A percentile compares a stretch with the other conserved stretches of the same genome.
Evolutionary conservation across 306 rosid genomes (phyloP).

Genomic region (Cajanus cajan): DNA sequence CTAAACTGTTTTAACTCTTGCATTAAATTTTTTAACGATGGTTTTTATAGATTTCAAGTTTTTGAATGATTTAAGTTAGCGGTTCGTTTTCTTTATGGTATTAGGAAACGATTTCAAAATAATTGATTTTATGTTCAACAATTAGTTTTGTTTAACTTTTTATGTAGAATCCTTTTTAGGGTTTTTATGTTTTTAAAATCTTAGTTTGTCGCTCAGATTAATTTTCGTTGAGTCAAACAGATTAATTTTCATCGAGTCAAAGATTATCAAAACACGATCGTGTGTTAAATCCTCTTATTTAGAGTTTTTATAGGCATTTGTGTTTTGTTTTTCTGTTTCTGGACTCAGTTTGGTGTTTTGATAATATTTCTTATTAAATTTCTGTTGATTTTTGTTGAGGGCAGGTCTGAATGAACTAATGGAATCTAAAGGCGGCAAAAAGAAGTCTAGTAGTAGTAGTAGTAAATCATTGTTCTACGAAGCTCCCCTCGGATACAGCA

Average conservation of each 20-base stretch:
- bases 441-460: constrained; percentile 66
- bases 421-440: constrained; percentile 84
- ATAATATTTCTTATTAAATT: background rate
- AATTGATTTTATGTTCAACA: too few species aligned
- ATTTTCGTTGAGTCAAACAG: too few species aligned
- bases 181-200: too few species aligned
- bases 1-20: background rate
- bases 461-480: constrained; percentile 67
- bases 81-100: background rate
- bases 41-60: background rate
- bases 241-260: too few species aligned
- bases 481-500: constrained; percentile 92
- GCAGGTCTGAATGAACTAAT: constrained; percentile 63
- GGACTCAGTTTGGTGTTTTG: background rate
- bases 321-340: background rate
- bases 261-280: too few species aligned
- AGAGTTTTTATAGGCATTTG: background rate
- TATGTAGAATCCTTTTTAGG: too few species aligned
- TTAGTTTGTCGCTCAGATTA: too few species aligned
- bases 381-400: background rate
- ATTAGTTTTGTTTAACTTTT: too few species aligned
- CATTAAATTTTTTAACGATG: background rate
- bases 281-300: too few species aligned
- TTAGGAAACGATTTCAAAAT: background rate
- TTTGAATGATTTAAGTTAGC: background rate